Percentiles rank a stretch among this genome's conserved stretches.
These are phyloP conservation scores for Zygoascus biomembranicola DNA, from an alignment of 805 yeast genomes.

Conservation along the genomic window DNA sequence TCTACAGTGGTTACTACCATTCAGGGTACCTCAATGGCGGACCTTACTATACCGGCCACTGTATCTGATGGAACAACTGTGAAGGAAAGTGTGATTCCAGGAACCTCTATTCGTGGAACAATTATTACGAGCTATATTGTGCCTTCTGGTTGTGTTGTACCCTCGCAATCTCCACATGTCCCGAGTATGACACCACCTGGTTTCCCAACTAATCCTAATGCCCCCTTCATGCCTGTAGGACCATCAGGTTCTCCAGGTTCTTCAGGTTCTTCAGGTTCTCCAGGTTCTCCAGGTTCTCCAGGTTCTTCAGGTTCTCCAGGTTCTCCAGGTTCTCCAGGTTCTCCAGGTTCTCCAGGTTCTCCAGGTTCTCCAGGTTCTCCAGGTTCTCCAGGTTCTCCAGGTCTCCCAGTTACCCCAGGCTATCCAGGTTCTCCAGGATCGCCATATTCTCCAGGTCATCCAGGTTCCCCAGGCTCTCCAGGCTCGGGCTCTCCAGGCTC, in stretches of 20 bases:
- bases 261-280: neutral
- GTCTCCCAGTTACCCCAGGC: neutral
- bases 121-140: neutral
- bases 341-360: slow-evolving; percentile 2
- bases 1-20: neutral
- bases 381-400: neutral
- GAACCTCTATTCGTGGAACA: neutral
- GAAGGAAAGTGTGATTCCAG: neutral
- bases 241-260: slow-evolving; percentile 2
- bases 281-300: neutral
- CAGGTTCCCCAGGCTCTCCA: neutral
- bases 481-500: neutral
- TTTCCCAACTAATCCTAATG: neutral
- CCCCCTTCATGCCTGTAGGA: neutral
- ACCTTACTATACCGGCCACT: neutral
- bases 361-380: neutral
- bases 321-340: neutral
- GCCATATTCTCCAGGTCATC: slow-evolving; percentile 2
- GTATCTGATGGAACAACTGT: neutral
- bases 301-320: neutral
- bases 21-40: neutral
- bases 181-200: neutral
- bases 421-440: slow-evolving; percentile 1
- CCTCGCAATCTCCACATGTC: neutral
- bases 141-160: neutral